Conservation (phyloP, 257 asterid genomes). For the Striga asiatica region DNA sequence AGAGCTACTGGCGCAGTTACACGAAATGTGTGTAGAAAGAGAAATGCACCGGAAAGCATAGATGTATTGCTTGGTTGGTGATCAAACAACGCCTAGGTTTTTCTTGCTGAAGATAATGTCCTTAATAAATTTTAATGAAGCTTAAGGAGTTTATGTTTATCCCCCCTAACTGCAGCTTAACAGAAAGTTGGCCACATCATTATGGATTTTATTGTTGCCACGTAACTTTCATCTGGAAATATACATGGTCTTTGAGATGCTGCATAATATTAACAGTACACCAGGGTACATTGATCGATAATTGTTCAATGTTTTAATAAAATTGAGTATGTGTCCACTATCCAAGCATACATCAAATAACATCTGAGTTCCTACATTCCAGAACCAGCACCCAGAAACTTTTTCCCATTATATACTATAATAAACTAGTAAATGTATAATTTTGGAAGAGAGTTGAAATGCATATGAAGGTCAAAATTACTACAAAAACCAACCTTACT, state of each 20-base stretch:
- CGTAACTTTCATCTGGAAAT: not conserved
- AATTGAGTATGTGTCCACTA: not conserved
- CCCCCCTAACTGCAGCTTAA: not conserved
- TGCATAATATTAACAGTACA: not conserved
- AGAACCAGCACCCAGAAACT: not conserved
- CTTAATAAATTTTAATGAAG: too few species aligned
- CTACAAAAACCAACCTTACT: not conserved
- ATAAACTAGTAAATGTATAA: constrained; percentile 3
- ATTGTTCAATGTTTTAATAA: not conserved
- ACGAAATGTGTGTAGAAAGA: too few species aligned
- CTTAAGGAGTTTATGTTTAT: not conserved
- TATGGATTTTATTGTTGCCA: not conserved
- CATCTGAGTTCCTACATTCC: constrained; percentile 1
- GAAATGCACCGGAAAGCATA: too few species aligned
- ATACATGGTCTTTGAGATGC: not conserved
- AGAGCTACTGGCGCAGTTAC: too few species aligned
- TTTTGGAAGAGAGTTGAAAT: not conserved
- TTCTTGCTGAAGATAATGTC: too few species aligned
- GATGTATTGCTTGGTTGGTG: too few species aligned
- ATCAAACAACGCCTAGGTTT: too few species aligned
- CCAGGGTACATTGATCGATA: not conserved
- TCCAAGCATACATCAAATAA: not conserved
- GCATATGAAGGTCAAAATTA: not conserved
- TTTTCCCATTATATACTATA: not conserved
- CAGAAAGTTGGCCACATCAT: constrained; percentile 7